Evolutionary conservation across 306 rosid species (phyloP).

Genomic region (Fragaria ananassa): DNA sequence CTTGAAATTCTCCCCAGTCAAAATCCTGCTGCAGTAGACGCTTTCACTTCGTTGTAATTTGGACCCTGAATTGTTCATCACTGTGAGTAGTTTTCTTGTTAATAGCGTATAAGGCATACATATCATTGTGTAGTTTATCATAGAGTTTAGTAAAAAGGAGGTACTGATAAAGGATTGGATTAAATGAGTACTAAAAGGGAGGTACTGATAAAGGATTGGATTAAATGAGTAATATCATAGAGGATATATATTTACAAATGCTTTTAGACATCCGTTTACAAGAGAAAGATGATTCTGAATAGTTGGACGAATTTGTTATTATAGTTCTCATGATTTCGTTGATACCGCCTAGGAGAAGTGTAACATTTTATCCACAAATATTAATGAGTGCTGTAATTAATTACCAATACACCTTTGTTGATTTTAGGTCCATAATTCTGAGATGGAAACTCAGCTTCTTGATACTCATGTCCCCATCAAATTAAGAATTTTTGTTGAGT

Average conservation of each 20-base stretch:
- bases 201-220: too few species aligned
- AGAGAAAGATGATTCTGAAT: background rate
- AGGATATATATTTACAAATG: background rate
- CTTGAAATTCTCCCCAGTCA: conserved; percentile 90
- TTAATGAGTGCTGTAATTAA: too few species aligned
- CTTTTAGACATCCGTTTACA: background rate
- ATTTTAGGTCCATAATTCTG: conserved; percentile 63
- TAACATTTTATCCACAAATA: too few species aligned
- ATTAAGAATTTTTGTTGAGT: conserved; percentile 64
- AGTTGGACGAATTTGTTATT: background rate
- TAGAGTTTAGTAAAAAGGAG: background rate
- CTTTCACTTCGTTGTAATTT: conserved; percentile 64
- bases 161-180: background rate
- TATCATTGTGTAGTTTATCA: background rate
- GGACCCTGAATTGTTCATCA: conserved; percentile 72
- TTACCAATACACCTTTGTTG: background rate
- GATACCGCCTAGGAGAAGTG: too few species aligned
- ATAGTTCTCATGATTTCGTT: background rate
- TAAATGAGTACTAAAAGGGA: background rate
- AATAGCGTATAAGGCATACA: background rate
- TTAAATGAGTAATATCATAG: background rate
- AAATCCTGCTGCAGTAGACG: conserved; percentile 60
- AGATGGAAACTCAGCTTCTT: conserved; percentile 32
- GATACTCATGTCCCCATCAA: conserved; percentile 43
- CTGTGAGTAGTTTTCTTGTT: conserved; percentile 47